Evolutionary conservation across 192 early-diverging fungal genomes (phyloP).

Genomic region (Oehlia diaphana): DNA sequence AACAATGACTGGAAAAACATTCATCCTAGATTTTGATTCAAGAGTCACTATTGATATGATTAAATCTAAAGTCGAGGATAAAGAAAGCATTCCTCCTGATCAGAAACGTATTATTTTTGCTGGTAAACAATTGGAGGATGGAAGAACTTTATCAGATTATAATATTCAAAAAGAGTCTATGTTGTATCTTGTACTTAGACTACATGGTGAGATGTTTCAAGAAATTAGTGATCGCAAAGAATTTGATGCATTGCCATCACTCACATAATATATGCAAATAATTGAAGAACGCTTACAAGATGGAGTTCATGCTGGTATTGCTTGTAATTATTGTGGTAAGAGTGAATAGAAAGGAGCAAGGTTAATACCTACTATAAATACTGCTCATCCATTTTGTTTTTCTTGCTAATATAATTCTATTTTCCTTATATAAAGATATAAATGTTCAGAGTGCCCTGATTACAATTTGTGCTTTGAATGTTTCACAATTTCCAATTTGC

Average conservation of each 20-base stretch:
- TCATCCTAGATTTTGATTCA: constrained; percentile 80
- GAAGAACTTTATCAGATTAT: constrained; percentile 65
- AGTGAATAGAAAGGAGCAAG: constrained; percentile 28
- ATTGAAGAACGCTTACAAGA: constrained; percentile 5
- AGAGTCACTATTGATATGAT: constrained; percentile 67
- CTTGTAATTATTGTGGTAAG: constrained; percentile 24
- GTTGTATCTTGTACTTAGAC: constrained; percentile 64
- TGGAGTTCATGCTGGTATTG: constrained; percentile 25
- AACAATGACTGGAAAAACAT: constrained; percentile 89
- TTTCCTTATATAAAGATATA: constrained; percentile 1
- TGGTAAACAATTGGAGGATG: constrained; percentile 76
- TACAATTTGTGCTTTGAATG: constrained; percentile 21
- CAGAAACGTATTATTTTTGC: constrained; percentile 51
- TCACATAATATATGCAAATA: constrained; percentile 10
- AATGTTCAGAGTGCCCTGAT: constrained; percentile 27
- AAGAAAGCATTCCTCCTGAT: constrained; percentile 70
- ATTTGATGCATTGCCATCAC: constrained; percentile 23
- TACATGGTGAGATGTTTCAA: constrained; percentile 52
- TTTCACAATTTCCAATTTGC: constrained; percentile 16
- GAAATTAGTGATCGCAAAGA: constrained; percentile 21
- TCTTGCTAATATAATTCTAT: background rate
- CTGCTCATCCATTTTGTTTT: background rate
- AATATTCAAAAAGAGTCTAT: constrained; percentile 71
- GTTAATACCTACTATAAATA: constrained; percentile 3
- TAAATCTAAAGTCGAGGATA: constrained; percentile 38